Evolutionary conservation across 2,329 filamentous ascomycete genomes (phyloP), one percentile per base, ranked within the genome.

Genomic region (Penicillium sp.): DNA sequence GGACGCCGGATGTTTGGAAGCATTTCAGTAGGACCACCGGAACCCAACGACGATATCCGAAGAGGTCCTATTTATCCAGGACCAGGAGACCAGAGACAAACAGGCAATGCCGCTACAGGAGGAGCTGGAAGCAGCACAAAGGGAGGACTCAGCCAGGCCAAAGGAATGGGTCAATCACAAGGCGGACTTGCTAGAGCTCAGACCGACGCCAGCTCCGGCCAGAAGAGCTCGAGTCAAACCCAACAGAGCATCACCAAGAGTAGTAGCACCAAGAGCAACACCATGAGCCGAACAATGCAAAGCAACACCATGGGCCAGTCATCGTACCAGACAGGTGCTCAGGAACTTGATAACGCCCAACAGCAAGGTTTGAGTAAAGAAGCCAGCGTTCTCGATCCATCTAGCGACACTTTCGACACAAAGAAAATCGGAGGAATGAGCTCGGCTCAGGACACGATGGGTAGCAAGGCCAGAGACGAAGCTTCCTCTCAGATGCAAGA

Each of bases 21-120:
- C 21, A 28, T 56, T 11, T 50, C 26, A n/a, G 18, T 19, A 14
- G 45, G 54, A n/a, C 24, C 37, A 5, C 28, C 31, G n/a, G 47
- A 53, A 21, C 42, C 34, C 21, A 65, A 65, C 14, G 42, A 56
- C n/a, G 63, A 65, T 42, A 65, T 65, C 21, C 52, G 48, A 29
- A 64, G 49, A 18, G 63, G 63, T 3, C 63, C 62, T 13, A 61
- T 64, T 58, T 56, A 11, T 50, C 51, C 10, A 52, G 57, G 6
- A 48, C 31, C 18, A 10, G 24, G 26, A 24, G 48, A 48, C 11
- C 59, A 55, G 31, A 48, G 56, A 47, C 39, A 56, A 31, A 49
- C 39, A 5, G 54, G 51, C 11, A 47, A 29, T 18, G 21, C 45
- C 6, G 47, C 43, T 26, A 14, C 45, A 2, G 48, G 50, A 9